Conservation (phyloP, 805 yeast species). For the Candida maesae region DNA sequence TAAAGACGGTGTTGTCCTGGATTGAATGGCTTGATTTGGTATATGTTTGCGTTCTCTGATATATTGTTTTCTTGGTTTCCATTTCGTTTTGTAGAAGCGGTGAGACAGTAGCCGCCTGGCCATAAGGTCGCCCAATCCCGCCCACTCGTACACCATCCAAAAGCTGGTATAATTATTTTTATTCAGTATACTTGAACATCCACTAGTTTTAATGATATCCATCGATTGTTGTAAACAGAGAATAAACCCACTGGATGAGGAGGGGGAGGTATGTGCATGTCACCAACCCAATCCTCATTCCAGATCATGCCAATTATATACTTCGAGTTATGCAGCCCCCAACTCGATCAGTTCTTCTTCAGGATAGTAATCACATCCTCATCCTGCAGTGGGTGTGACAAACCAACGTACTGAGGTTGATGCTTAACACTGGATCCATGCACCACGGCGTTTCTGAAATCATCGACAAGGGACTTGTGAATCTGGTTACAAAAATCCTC, state of each 20-base stretch:
- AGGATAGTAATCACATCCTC: slow-evolving; percentile 96
- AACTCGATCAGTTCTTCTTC: slow-evolving; percentile 58
- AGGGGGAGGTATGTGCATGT: slow-evolving; percentile 5
- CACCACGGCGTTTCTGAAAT: slow-evolving; percentile 89
- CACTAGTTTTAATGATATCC: too few species aligned
- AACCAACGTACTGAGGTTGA: slow-evolving; percentile 95
- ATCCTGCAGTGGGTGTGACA: slow-evolving; percentile 78
- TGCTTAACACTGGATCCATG: slow-evolving; percentile 95
- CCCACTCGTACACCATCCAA: too few species aligned
- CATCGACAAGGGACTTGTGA: slow-evolving; percentile 90
- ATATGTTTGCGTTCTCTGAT: background rate
- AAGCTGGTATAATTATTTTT: too few species aligned
- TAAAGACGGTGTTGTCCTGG: too few species aligned
- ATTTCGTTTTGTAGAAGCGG: background rate
- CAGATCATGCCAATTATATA: background rate
- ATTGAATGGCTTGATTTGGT: too few species aligned
- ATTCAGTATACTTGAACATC: too few species aligned
- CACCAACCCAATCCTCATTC: background rate
- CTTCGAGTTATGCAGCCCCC: too few species aligned
- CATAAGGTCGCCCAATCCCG: too few species aligned
- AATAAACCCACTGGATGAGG: too few species aligned
- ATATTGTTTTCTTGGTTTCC: background rate
- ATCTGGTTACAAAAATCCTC: slow-evolving; percentile 96
- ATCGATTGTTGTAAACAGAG: too few species aligned
- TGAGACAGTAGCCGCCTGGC: too few species aligned